Conservation (phyloP, 2,329 filamentous ascomycete species). For the Penicillium sp. region DNA sequence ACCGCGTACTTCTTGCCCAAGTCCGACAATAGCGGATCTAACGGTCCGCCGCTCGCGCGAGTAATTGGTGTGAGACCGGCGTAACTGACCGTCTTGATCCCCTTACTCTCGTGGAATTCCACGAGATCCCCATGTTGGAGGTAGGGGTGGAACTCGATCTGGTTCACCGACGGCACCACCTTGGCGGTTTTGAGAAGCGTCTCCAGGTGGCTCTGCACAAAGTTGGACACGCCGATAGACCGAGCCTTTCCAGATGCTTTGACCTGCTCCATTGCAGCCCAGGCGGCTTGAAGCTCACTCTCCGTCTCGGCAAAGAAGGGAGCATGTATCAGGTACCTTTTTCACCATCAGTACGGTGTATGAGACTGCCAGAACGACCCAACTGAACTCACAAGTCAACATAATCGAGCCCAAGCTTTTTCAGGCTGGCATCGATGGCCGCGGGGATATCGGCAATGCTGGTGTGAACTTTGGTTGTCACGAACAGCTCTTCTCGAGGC, state of each 20-base stretch:
- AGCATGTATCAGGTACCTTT: conserved; percentile 58
- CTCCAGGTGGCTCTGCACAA: conserved; percentile 54
- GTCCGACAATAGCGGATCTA: conserved; percentile 51
- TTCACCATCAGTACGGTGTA: not conserved
- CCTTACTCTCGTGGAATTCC: conserved; percentile 40
- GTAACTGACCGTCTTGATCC: conserved; percentile 45
- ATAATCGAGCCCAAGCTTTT: conserved; percentile 60
- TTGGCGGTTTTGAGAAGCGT: conserved; percentile 48
- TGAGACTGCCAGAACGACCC: not conserved
- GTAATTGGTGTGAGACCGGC: conserved; percentile 49
- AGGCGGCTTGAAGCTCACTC: conserved; percentile 55
- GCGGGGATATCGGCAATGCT: conserved; percentile 56
- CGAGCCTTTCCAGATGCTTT: conserved; percentile 57
- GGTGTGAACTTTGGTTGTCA: conserved; percentile 57
- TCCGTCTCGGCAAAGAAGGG: conserved; percentile 59
- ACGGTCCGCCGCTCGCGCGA: conserved; percentile 55
- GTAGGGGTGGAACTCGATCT: conserved; percentile 46
- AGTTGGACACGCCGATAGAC: conserved; percentile 64
- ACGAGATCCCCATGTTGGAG: conserved; percentile 46
- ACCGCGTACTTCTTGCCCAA: conserved; percentile 63
- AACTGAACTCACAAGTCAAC: conserved; percentile 55
- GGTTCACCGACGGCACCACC: conserved; percentile 39
- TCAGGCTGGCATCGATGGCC: conserved; percentile 56
- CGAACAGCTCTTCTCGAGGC: conserved; percentile 48
- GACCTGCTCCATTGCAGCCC: conserved; percentile 60